Conservation (phyloP, 2,329 filamentous ascomycete species). For the Lachnellula arida region DNA sequence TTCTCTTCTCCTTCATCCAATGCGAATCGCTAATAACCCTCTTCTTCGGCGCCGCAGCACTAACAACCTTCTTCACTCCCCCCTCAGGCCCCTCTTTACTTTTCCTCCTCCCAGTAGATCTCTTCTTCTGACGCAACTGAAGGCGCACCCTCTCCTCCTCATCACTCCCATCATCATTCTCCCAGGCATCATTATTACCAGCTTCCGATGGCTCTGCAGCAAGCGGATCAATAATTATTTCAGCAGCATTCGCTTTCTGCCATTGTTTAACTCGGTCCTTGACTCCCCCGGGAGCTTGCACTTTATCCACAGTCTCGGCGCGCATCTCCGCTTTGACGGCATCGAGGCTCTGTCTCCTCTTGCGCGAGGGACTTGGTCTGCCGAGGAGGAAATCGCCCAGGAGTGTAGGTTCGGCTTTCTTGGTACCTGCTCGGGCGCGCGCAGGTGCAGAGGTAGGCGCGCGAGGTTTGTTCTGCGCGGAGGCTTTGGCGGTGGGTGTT, state of each 20-base stretch:
- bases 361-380: conserved; percentile 51
- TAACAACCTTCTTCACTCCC: conserved; percentile 13
- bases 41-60: conserved; percentile 68
- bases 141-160: conserved; percentile 55
- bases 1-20: conserved; percentile 62
- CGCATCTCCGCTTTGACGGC: conserved; percentile 50
- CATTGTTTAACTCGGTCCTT: conserved; percentile 76
- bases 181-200: conserved; percentile 47
- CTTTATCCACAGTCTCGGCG: conserved; percentile 50
- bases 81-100: conserved; percentile 31
- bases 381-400: conserved; percentile 55
- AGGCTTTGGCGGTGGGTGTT: conserved; percentile 16
- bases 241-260: conserved; percentile 73
- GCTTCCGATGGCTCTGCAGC: conserved; percentile 57
- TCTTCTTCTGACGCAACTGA: conserved; percentile 21
- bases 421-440: conserved; percentile 16
- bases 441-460: conserved; percentile 27
- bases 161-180: conserved; percentile 55
- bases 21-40: conserved; percentile 90
- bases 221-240: conserved; percentile 50
- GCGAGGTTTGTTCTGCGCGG: conserved; percentile 14
- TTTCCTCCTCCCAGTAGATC: conserved; percentile 10
- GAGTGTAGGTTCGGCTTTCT: conserved; percentile 42
- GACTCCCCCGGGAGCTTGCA: conserved; percentile 63
- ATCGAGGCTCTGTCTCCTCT: conserved; percentile 55